Evolutionary conservation across 2,329 filamentous ascomycete species (phyloP).

Genomic region (Magnaporthiopsis incrustans): DNA sequence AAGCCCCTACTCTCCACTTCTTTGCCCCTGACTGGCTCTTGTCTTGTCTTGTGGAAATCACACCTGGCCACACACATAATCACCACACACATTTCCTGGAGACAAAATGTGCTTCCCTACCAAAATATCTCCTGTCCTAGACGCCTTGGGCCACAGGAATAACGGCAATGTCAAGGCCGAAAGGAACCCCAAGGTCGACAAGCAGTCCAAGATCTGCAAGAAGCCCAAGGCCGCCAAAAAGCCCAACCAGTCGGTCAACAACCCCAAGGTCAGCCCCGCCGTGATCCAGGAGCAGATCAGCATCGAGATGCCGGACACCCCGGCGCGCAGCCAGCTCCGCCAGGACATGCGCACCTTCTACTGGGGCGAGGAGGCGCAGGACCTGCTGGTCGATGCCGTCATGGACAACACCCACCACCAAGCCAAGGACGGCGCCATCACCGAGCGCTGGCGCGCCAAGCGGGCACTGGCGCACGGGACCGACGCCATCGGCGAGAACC

Average conservation of each 20-base stretch:
- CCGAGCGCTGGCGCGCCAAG: no score
- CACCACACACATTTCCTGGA: background rate
- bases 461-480: no score
- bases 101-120: background rate
- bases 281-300: background rate
- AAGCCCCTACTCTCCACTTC: background rate
- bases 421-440: no score
- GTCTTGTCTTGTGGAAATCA: background rate
- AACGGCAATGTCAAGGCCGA: no score
- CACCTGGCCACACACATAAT: background rate
- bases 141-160: no score
- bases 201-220: no score
- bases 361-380: background rate
- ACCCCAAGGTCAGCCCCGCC: background rate
- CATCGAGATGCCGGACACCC: no score
- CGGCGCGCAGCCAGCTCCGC: no score
- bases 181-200: no score
- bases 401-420: background rate
- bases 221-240: no score
- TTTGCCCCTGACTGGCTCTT: background rate
- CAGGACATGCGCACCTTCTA: background rate
- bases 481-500: no score
- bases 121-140: background rate
- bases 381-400: background rate
- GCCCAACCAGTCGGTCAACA: background rate